Percentiles rank a stretch among this genome's conserved stretches.
These are phyloP conservation scores for Fusarium sp. DNA, from an alignment of 2,329 filamentous ascomycete genomes.

Conservation along the genomic window DNA sequence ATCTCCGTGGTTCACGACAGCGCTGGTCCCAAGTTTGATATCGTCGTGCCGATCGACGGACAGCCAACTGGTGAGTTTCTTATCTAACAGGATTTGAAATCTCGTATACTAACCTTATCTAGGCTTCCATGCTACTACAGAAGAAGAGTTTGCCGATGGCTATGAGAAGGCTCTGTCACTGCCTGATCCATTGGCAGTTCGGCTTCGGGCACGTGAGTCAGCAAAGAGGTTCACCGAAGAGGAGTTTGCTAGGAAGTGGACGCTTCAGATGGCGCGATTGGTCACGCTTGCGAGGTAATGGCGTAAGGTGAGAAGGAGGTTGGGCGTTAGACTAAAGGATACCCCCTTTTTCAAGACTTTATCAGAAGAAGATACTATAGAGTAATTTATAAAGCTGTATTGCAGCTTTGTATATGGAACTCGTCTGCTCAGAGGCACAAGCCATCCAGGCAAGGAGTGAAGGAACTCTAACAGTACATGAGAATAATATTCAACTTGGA, in stretches of 20 bases:
- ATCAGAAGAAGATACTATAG: constrained; percentile 29
- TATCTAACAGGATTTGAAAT: background rate
- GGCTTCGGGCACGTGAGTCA: constrained; percentile 82
- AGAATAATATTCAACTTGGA: background rate
- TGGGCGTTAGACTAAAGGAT: constrained; percentile 55
- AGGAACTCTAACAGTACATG: background rate
- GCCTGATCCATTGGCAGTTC: constrained; percentile 81
- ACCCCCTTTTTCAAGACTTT: constrained; percentile 50
- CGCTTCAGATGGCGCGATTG: constrained; percentile 80
- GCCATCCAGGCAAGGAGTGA: background rate
- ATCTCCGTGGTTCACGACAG: constrained; percentile 95
- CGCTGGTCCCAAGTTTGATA: constrained; percentile 93
- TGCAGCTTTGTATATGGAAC: background rate
- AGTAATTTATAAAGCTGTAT: constrained; percentile 19
- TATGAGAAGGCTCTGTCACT: constrained; percentile 85
- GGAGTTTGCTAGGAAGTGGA: constrained; percentile 86
- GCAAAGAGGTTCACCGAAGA: constrained; percentile 90
- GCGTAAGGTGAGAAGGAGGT: constrained; percentile 30
- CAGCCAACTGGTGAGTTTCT: constrained; percentile 77
- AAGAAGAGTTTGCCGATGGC: constrained; percentile 83
- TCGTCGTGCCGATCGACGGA: constrained; percentile 86
- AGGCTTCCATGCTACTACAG: constrained; percentile 89
- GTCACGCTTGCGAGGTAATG: constrained; percentile 63
- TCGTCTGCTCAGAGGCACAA: background rate
- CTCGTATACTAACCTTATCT: constrained; percentile 19